Conservation (phyloP, 2,329 filamentous ascomycete genomes). For the Eutypella sp. region DNA sequence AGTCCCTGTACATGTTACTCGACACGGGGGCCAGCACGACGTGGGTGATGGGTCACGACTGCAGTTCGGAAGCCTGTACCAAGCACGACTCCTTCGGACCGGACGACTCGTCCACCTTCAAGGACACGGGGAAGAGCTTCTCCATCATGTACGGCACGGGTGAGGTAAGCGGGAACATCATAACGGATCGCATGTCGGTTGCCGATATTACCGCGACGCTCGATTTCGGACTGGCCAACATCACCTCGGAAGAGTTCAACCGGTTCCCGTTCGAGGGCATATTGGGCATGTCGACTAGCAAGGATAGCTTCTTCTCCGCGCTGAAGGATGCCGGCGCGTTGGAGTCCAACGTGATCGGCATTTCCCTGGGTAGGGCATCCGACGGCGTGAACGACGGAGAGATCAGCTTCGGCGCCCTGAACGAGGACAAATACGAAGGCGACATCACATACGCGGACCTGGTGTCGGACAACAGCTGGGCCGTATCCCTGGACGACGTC, state of each 20-base stretch:
- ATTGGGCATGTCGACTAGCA: conserved; percentile 66
- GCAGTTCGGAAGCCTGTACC: conserved; percentile 60
- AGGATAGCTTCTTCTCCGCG: conserved; percentile 63
- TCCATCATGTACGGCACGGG: conserved; percentile 74
- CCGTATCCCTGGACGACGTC: conserved; percentile 63
- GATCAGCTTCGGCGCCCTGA: conserved; percentile 68
- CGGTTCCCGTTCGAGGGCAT: conserved; percentile 86
- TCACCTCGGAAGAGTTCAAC: conserved; percentile 68
- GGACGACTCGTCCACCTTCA: conserved; percentile 59
- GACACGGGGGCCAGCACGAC: conserved; percentile 68
- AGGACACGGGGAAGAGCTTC: conserved; percentile 50
- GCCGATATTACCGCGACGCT: conserved; percentile 60
- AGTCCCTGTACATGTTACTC: conserved; percentile 56
- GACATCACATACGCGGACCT: conserved; percentile 62
- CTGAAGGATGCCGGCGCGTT: conserved; percentile 54
- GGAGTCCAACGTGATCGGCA: conserved; percentile 60
- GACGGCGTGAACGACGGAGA: conserved; percentile 69
- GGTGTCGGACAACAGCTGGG: conserved; percentile 55
- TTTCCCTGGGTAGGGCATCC: conserved; percentile 62
- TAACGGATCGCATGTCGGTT: conserved; percentile 61
- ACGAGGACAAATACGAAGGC: conserved; percentile 62
- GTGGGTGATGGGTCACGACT: conserved; percentile 76
- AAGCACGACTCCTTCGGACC: conserved; percentile 66
- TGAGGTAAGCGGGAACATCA: conserved; percentile 61
- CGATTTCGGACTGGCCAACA: conserved; percentile 67